A percentile compares a stretch with the other conserved stretches of the same genome.
These are phyloP conservation scores for Linum lewisii DNA, from an alignment of 345 rosid species.

Conservation along the genomic window DNA sequence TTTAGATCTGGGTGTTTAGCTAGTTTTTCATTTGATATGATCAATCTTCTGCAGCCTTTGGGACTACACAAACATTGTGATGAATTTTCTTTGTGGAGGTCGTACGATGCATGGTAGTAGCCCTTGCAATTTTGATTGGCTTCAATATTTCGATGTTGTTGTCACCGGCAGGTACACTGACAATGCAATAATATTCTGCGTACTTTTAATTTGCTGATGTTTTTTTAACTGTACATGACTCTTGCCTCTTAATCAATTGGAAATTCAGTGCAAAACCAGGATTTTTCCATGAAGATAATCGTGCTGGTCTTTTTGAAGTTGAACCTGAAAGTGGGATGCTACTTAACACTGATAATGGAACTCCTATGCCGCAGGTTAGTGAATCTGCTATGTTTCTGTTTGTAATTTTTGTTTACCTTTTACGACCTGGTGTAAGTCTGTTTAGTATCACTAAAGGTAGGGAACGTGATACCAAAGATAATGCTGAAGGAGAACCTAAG, in stretches of 20 bases:
- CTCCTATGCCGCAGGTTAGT: conserved; percentile 85
- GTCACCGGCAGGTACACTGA: conserved; percentile 80
- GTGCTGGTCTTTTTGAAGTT: conserved; percentile 86
- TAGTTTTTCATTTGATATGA: not conserved
- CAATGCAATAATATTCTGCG: not conserved
- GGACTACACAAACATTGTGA: conserved; percentile 95
- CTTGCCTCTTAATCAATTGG: not conserved
- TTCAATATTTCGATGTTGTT: conserved; percentile 75
- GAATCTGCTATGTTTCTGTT: not conserved
- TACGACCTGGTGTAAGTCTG: not conserved
- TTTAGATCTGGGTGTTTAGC: not conserved
- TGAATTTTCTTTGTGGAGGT: conserved; percentile 80
- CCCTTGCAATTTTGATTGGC: conserved; percentile 76
- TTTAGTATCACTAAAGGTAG: conserved; percentile 38
- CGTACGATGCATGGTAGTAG: conserved; percentile 27
- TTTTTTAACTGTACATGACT: conserved; percentile 7
- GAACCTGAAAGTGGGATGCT: conserved; percentile 84
- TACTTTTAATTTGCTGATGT: conserved; percentile 9
- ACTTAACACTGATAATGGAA: conserved; percentile 83
- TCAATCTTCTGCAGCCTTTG: conserved; percentile 53
- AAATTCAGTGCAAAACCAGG: conserved; percentile 82
- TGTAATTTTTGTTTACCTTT: not conserved
- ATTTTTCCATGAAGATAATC: conserved; percentile 83
- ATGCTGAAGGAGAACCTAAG: conserved; percentile 33
- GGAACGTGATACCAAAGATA: conserved; percentile 36